Percentiles rank a stretch among this genome's conserved stretches.
Conservation (phyloP, 1,284 basidiomycete genomes). For the Cutaneotrichosporon sp. region DNA sequence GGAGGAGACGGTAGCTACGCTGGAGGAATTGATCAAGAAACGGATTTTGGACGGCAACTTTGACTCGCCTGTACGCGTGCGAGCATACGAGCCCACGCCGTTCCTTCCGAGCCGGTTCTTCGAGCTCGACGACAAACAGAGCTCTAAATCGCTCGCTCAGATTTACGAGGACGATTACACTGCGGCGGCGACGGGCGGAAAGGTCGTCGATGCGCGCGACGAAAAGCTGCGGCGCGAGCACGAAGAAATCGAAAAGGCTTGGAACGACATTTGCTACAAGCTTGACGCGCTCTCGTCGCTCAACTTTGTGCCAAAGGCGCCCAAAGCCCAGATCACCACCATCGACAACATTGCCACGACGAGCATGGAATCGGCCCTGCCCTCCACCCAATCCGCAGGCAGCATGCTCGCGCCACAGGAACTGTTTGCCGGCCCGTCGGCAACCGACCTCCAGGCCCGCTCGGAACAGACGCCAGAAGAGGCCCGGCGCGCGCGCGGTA, state of each 20-base stretch:
- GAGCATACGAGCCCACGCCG: constrained; percentile 71
- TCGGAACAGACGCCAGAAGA: constrained; percentile 81
- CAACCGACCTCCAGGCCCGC: constrained; percentile 57
- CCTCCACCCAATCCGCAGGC: constrained; percentile 66
- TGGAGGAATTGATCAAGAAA: constrained; percentile 89
- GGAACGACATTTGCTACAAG: constrained; percentile 82
- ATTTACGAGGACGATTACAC: constrained; percentile 94
- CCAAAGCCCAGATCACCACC: constrained; percentile 82
- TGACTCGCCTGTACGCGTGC: constrained; percentile 82
- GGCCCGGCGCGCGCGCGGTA: constrained; percentile 67
- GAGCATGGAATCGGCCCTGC: constrained; percentile 85
- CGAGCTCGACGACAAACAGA: constrained; percentile 84
- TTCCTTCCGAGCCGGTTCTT: constrained; percentile 87
- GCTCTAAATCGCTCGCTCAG: constrained; percentile 82
- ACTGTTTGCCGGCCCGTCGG: constrained; percentile 60
- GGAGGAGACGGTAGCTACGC: constrained; percentile 71
- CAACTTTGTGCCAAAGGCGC: constrained; percentile 95
- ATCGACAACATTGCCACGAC: constrained; percentile 78
- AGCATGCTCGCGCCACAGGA: constrained; percentile 93
- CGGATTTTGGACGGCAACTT: constrained; percentile 80
- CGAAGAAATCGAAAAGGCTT: constrained; percentile 71
- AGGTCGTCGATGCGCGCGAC: constrained; percentile 69
- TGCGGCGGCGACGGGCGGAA: constrained; percentile 52
- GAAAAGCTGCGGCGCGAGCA: constrained; percentile 85
- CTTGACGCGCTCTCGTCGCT: constrained; percentile 91